These are phyloP conservation scores for Xylaria cubensis DNA, from an alignment of 495 filamentous ascomycete genomes.

Conservation along the genomic window DNA sequence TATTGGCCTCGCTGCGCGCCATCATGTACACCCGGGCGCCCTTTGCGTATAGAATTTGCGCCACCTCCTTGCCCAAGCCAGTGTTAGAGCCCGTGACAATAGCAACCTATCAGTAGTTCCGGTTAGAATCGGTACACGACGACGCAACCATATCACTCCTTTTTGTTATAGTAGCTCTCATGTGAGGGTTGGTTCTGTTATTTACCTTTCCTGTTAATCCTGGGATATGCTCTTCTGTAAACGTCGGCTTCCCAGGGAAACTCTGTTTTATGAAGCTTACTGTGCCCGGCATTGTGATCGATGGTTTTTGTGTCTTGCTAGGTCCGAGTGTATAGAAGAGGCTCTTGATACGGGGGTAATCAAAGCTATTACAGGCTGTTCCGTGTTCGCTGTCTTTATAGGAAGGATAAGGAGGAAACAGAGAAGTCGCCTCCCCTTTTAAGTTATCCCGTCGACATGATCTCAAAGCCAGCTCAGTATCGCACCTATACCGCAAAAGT, in stretches of 20 bases:
- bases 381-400: background rate
- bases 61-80: too few relatives aligned
- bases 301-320: background rate
- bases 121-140: too few relatives aligned
- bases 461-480: background rate
- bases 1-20: too few relatives aligned
- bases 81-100: too few relatives aligned
- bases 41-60: too few relatives aligned
- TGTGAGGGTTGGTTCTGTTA: background rate
- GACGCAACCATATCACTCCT: background rate
- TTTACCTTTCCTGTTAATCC: slow-evolving; percentile 41
- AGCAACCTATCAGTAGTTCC: too few relatives aligned
- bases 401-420: background rate
- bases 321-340: background rate
- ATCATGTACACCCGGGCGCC: too few relatives aligned
- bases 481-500: background rate
- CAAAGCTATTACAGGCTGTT: background rate
- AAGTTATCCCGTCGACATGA: background rate
- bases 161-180: background rate
- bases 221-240: slow-evolving; percentile 31
- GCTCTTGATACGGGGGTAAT: background rate
- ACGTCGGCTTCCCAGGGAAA: slow-evolving; percentile 31
- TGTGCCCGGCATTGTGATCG: slow-evolving; percentile 30
- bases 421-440: background rate
- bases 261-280: slow-evolving; percentile 34